Evolutionary conservation across 495 filamentous ascomycete species (phyloP).

Genomic region (Xylaria telfairii): DNA sequence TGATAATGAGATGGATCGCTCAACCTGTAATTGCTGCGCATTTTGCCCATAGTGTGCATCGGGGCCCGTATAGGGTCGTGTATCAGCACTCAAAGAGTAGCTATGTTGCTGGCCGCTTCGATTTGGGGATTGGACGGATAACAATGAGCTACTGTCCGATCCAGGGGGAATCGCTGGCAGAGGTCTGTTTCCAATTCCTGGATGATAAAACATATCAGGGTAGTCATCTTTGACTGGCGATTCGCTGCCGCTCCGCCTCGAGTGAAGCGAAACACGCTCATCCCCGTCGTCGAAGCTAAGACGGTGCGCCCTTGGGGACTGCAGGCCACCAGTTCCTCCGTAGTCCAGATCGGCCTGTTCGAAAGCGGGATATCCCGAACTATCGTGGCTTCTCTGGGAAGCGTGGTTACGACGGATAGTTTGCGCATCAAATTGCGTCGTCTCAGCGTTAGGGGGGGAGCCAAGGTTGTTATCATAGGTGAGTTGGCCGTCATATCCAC

Average conservation of each 20-base stretch:
- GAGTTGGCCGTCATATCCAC: conserved; percentile 73
- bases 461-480: conserved; percentile 71
- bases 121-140: conserved; percentile 44
- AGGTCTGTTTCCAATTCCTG: conserved; percentile 72
- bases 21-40: conserved; percentile 61
- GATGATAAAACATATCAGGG: conserved; percentile 93
- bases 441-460: conserved; percentile 43
- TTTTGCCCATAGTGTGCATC: conserved; percentile 47
- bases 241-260: conserved; percentile 61
- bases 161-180: conserved; percentile 78
- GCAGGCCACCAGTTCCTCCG: conserved; percentile 82
- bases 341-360: conserved; percentile 65
- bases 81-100: conserved; percentile 50
- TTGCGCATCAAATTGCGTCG: conserved; percentile 38
- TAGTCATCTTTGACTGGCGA: conserved; percentile 67
- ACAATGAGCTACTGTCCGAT: conserved; percentile 48
- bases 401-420: conserved; percentile 41
- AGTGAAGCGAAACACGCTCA: conserved; percentile 65
- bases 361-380: conserved; percentile 46
- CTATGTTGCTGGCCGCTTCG: conserved; percentile 43
- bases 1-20: conserved; percentile 84
- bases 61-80: conserved; percentile 41
- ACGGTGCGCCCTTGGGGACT: conserved; percentile 71
- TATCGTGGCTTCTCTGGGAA: conserved; percentile 46
- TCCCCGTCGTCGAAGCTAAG: conserved; percentile 96